A percentile compares a stretch with the other conserved stretches of the same genome.
Evolutionary conservation across 2,329 filamentous ascomycete genomes (phyloP).

Genomic region (Nemania abortiva): DNA sequence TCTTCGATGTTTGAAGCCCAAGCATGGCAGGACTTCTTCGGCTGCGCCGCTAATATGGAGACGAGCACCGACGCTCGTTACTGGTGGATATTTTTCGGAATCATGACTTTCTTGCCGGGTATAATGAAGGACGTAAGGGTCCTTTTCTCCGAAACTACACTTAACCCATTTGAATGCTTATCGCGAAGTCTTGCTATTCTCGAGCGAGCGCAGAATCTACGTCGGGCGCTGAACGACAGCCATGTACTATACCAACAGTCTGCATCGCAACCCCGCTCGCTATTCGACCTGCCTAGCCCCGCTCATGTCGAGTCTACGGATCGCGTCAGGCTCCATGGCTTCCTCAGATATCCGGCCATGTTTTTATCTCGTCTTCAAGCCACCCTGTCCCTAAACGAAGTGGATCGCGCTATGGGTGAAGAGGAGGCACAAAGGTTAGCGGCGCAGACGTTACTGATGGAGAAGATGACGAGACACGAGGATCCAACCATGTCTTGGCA

Average conservation of each 20-base stretch:
- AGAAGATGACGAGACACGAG: not conserved
- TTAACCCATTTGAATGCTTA: not conserved
- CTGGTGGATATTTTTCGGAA: not conserved
- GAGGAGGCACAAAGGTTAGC: not conserved
- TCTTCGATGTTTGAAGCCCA: conserved; percentile 5
- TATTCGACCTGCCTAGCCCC: not conserved
- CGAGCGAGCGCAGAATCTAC: not conserved
- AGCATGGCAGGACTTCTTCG: conserved; percentile 4
- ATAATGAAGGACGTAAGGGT: conserved; percentile 6
- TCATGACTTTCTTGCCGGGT: not conserved
- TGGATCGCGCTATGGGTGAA: not conserved
- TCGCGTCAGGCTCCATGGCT: not conserved
- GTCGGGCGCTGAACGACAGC: not conserved
- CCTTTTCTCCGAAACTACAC: not conserved
- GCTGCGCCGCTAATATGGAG: not conserved
- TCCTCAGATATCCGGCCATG: conserved; percentile 4
- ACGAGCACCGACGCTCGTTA: not conserved
- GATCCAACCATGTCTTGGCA: not conserved
- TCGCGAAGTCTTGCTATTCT: conserved; percentile 2
- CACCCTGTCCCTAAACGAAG: not conserved
- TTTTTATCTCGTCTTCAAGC: not conserved
- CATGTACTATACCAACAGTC: conserved; percentile 1
- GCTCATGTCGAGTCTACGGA: not conserved
- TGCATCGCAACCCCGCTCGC: not conserved
- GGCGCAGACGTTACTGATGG: not conserved